phyloP scores from a whole-genome alignment of 192 early-diverging fungal species.

The Umbelopsis sp. region DNA sequence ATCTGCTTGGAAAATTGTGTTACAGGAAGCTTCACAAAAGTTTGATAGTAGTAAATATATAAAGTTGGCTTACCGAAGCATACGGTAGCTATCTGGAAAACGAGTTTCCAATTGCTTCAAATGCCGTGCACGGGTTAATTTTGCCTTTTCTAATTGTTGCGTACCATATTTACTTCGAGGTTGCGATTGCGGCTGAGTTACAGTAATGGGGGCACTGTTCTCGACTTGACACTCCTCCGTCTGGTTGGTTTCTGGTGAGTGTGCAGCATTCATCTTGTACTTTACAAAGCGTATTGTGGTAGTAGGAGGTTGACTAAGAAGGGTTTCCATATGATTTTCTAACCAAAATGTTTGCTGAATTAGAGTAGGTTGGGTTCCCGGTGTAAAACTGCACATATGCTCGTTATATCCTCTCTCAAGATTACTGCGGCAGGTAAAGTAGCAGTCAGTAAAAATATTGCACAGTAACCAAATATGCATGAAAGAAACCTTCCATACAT shows the following conservation, averaged over 20 bases:
- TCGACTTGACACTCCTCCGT: background rate
- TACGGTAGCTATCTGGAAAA: conserved; percentile 16
- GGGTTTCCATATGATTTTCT: background rate
- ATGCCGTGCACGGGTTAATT: background rate
- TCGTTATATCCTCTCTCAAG: conserved; percentile 8
- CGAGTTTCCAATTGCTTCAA: conserved; percentile 6
- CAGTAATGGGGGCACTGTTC: background rate
- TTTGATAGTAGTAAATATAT: background rate
- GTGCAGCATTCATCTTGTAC: background rate
- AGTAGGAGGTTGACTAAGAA: background rate
- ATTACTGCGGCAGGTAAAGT: conserved; percentile 3
- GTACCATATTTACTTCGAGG: background rate
- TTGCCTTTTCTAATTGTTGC: conserved; percentile 1
- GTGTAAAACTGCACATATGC: background rate
- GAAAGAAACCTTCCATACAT: background rate
- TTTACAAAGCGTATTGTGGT: conserved; percentile 1
- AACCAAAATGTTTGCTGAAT: background rate
- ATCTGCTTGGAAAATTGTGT: background rate
- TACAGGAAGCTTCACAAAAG: background rate
- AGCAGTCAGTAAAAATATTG: background rate
- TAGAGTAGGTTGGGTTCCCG: background rate
- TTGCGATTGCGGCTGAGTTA: background rate
- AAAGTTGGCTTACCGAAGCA: background rate
- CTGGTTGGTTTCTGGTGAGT: background rate
- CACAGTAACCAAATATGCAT: too few species aligned